Evolutionary conservation across 176 grass and related monocot genomes (phyloP).

Genomic region (Rhynchospora tenuis): DNA sequence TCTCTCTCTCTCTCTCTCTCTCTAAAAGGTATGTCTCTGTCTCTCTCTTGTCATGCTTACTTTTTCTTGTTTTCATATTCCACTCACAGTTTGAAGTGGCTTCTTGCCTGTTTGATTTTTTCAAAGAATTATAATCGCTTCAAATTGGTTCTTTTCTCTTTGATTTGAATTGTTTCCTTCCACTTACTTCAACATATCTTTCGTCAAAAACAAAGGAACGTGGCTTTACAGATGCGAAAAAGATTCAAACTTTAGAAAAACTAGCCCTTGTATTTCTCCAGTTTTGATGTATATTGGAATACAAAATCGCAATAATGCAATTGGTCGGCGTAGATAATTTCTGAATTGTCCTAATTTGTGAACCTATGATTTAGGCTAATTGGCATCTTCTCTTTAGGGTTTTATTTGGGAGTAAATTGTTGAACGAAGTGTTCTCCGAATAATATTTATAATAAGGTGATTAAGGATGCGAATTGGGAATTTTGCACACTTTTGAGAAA

Average conservation of each 20-base stretch:
- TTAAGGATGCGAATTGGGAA: background rate
- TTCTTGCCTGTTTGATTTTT: background rate
- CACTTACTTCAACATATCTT: background rate
- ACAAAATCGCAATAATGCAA: background rate
- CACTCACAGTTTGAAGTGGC: background rate
- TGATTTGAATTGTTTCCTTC: background rate
- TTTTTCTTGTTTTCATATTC: background rate
- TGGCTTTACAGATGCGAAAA: background rate
- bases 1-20: background rate
- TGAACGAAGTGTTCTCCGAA: no score
- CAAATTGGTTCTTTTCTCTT: background rate
- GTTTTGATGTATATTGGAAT: background rate
- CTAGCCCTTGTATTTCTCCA: background rate
- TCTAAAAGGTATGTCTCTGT: background rate
- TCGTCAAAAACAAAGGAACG: background rate
- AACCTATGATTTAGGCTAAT: background rate
- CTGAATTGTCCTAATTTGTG: background rate
- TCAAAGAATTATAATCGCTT: background rate
- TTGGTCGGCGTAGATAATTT: background rate
- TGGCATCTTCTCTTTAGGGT: background rate
- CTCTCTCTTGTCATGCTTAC: background rate
- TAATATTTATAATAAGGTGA: no score
- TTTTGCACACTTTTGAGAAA: background rate
- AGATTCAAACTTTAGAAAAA: background rate
- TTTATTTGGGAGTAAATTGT: background rate